phyloP scores from a whole-genome alignment of 352 stramenopile species.

The Phytophthora tubulina region DNA sequence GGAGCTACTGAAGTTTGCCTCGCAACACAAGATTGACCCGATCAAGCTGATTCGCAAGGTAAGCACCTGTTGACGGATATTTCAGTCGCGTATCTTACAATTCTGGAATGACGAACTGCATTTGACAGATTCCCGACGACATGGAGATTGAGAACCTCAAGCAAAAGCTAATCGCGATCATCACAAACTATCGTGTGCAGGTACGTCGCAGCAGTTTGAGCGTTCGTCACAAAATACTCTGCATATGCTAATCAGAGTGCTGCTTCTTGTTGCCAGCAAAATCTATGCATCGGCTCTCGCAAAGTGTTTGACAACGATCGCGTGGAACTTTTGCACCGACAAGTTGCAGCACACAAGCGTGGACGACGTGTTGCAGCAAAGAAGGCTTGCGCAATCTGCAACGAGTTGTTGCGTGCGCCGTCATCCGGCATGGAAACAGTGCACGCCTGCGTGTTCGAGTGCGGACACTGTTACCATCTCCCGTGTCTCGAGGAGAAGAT shows the following conservation, averaged over 20 bases:
- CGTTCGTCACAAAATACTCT: not conserved
- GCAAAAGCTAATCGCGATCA: conserved; percentile 81
- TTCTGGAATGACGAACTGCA: not conserved
- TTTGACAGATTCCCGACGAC: conserved; percentile 76
- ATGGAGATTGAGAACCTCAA: conserved; percentile 88
- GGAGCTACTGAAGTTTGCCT: conserved; percentile 73
- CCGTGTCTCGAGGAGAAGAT: conserved; percentile 87
- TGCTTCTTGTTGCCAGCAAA: conserved; percentile 54
- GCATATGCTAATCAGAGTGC: not conserved
- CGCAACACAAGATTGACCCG: conserved; percentile 86
- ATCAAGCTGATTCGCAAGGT: conserved; percentile 89
- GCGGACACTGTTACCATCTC: conserved; percentile 84
- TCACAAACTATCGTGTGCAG: conserved; percentile 86
- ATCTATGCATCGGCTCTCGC: conserved; percentile 75
- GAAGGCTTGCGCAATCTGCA: conserved; percentile 75
- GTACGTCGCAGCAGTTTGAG: conserved; percentile 32
- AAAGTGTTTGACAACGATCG: conserved; percentile 87
- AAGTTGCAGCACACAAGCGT: conserved; percentile 71
- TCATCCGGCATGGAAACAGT: conserved; percentile 59
- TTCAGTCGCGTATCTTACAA: not conserved
- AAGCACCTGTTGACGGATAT: not conserved
- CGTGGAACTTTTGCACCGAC: conserved; percentile 70
- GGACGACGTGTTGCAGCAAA: conserved; percentile 68
- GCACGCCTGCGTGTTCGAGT: conserved; percentile 85
- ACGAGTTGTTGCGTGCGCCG: conserved; percentile 58